Evolutionary conservation across 2,329 filamentous ascomycete genomes (phyloP).

Genomic region (Aspergillus melleus): DNA sequence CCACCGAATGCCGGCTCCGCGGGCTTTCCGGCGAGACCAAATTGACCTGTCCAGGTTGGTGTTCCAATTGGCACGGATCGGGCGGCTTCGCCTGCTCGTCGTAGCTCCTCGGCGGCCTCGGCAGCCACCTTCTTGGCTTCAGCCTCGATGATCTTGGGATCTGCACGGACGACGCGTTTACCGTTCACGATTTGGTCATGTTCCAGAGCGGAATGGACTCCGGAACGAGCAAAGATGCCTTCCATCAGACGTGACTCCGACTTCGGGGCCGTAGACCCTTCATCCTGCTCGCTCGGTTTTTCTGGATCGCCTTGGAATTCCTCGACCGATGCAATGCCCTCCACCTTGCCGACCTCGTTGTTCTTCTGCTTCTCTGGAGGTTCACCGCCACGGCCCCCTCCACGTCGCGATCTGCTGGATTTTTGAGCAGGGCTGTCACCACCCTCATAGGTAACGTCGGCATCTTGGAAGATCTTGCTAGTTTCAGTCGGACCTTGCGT

Average conservation of each 20-base stretch:
- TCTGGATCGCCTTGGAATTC: constrained; percentile 57
- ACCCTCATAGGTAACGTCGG: constrained; percentile 67
- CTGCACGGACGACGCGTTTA: constrained; percentile 68
- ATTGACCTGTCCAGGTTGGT: constrained; percentile 89
- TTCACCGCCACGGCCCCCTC: not conserved
- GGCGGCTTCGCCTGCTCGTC: constrained; percentile 70
- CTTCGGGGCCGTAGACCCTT: constrained; percentile 30
- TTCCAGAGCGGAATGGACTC: constrained; percentile 86
- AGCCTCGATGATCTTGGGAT: constrained; percentile 73
- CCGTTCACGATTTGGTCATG: constrained; percentile 89
- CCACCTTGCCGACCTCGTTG: constrained; percentile 54
- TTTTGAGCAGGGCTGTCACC: constrained; percentile 9
- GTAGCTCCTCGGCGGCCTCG: constrained; percentile 73
- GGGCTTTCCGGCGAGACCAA: constrained; percentile 74
- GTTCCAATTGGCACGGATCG: constrained; percentile 74
- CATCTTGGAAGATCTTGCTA: constrained; percentile 81
- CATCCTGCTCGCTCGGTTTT: constrained; percentile 19
- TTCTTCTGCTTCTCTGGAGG: constrained; percentile 28
- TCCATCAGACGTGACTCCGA: constrained; percentile 78
- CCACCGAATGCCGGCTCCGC: constrained; percentile 51
- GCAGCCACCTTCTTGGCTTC: constrained; percentile 80
- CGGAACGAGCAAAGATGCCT: constrained; percentile 81
- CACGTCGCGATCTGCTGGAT: not conserved
- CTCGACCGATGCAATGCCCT: constrained; percentile 65
- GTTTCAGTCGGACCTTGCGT: constrained; percentile 75